Base-by-base conservation (phyloP, 192 early-diverging fungal species). In the Tieghemiomyces parasiticus region DNA sequence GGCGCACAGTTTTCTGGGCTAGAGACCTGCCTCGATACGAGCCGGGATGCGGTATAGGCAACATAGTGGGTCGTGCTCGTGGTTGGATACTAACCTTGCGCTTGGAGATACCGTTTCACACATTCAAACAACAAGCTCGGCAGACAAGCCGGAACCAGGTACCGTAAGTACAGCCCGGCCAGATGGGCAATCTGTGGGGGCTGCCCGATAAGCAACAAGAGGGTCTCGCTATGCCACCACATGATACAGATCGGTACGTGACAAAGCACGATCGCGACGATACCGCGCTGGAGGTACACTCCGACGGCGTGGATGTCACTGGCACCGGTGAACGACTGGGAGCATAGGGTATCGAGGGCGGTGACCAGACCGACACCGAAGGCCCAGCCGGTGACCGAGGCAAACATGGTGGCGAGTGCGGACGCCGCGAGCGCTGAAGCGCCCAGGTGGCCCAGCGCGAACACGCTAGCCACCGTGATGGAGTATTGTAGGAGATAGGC, bases 101-200 rank as follows among this genome's bases (percentile, higher is more conserved):
- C 82, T 65, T 94, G 88, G 24, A 93, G 69, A 63, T 78, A 95
- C 56, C 89, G 77, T 56, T 89, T 88, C n/a, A 91, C 67, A 60
- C 86, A 87, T 63, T 95, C 92, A 74, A 86, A 85, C 16, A 88
- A 77, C 66, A 95, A 74, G 68, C 75, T 82, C 0, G 91, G 87
- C 33, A 88, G 81, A 49, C 86, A 76, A n/a, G 88, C 88, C 1
- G 81, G 74, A 30, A 92, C 60, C 4, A 82, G 71, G 29, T 76
- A 79, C 14, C 73, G 62, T 33, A 86, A 64, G 72, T 84, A 96
- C 42, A 73, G 33, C 1, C 80, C 88, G 46, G 67, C 67, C 42
- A 67, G 67, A 1, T 66, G 4, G 0, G 91, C 81, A 14, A 94
- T 62, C 53, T 84, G 77, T 2, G 75, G 71, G 44, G 90, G 78